Conservation (phyloP, 2,329 filamentous ascomycete genomes). For the Cladophialophora carrionii region DNA sequence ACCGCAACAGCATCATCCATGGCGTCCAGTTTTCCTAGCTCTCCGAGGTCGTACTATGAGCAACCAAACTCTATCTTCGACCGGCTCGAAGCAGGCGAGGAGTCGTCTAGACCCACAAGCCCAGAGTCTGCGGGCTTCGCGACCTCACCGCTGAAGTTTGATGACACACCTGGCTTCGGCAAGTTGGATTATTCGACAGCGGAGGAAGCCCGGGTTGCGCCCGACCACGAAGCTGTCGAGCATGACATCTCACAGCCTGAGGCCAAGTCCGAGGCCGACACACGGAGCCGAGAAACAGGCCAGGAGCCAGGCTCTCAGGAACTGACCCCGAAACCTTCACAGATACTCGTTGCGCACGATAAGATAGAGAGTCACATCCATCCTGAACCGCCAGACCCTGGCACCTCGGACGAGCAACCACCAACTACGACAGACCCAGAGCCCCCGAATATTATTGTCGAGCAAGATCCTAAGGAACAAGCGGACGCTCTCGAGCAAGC, state of each 20-base stretch:
- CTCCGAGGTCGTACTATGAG: conserved; percentile 71
- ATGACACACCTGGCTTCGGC: conserved; percentile 4
- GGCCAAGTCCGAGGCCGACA: background rate
- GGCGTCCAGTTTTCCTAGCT: conserved; percentile 76
- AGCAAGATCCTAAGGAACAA: background rate
- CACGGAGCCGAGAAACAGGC: background rate
- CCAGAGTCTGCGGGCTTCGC: conserved; percentile 69
- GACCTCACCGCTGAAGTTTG: conserved; percentile 64
- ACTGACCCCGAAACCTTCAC: conserved; percentile 33
- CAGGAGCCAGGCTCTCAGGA: conserved; percentile 22
- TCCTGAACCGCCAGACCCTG: conserved; percentile 16
- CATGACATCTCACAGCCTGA: background rate
- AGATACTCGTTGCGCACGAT: conserved; percentile 21
- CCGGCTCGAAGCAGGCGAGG: conserved; percentile 63
- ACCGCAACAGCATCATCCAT: conserved; percentile 64
- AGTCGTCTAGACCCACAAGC: conserved; percentile 76
- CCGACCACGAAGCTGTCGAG: background rate
- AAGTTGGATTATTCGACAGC: background rate
- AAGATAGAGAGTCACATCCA: background rate
- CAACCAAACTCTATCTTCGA: conserved; percentile 79
- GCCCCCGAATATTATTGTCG: conserved; percentile 7
- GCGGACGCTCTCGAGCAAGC: background rate
- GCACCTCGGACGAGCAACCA: background rate
- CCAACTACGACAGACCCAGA: background rate
- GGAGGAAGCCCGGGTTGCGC: conserved; percentile 9